Base-by-base conservation (phyloP, 768 basidiomycete genomes). In the Boletellus ananiceps region DNA sequence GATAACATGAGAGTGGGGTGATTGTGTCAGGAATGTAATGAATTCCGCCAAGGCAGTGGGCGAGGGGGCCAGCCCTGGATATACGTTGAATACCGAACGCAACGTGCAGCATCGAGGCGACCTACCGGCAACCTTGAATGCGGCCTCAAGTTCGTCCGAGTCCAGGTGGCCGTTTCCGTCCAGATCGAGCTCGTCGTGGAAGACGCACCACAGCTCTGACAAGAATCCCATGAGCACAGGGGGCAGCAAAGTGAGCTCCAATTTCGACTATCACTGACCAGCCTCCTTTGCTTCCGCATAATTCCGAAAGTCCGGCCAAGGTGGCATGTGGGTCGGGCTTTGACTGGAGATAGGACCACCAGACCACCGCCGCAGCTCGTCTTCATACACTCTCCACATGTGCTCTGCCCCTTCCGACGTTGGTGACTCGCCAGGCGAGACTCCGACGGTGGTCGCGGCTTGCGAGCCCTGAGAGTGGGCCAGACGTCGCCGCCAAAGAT, bases 151-250 rank as follows among this genome's bases (percentile, higher is more conserved):
- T 59, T 87, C 86, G 14, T 71, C 67, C 8, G 78, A 72, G 60
- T 93, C 91, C 27, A 96, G 66, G 48, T 79, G 80, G 8, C 91
- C 93, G 68, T 96, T 90, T 23, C 87, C 80, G 61, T 96, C 92
- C 52, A 92, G 73, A 71, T 95, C 94, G 42, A 96, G 78, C 59
- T 93, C 88, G 61, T 92, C 77, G 56, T 90, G 89, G 68, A 96
- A 96, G 47, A 93, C 83, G 44, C 80, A 74, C 94, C 94, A 96
- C 18, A 96, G 74, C 68, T 95, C 93, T 91, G 49, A 42, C 37
- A 49, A 44, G 39, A 47, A 50, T 46, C 6, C 39, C 13, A 41
- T 56, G 51, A 66, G 23, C 23, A 25, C 23, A 25, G 23, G 54
- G 56, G 33, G 54, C 40, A 18, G 25, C 51, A 43, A 44, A 31